phyloP scores from a whole-genome alignment of 148 eudicot genomes.

The Nepenthes mirabilis region DNA sequence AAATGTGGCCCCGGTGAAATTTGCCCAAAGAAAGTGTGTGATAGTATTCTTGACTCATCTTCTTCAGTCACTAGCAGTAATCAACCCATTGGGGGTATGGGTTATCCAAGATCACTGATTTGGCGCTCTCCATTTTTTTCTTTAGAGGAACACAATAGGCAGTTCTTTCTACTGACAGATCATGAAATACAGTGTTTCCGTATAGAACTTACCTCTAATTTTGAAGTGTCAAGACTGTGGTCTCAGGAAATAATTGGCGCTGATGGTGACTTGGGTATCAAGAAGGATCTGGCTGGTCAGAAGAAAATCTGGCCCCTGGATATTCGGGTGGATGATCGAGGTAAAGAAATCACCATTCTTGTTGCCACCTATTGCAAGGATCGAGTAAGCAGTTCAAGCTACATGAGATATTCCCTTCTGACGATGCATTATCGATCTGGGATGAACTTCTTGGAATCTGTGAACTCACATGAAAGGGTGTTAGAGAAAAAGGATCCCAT shows the following conservation, averaged over 20 bases:
- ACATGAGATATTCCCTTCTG: constrained; percentile 82
- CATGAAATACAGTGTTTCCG: constrained; percentile 72
- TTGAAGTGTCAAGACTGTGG: constrained; percentile 59
- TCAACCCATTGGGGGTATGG: constrained; percentile 31
- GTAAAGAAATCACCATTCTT: constrained; percentile 71
- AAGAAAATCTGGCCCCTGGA: constrained; percentile 91
- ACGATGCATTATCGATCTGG: constrained; percentile 88
- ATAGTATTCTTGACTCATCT: constrained; percentile 17
- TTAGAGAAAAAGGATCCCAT: constrained; percentile 81
- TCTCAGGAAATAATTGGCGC: constrained; percentile 76
- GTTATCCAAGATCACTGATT: constrained; percentile 74
- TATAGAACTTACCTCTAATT: constrained; percentile 33
- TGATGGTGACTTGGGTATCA: constrained; percentile 75
- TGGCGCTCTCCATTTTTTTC: constrained; percentile 46
- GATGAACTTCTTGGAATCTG: constrained; percentile 20
- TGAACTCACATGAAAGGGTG: constrained; percentile 31
- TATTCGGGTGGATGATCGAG: constrained; percentile 63
- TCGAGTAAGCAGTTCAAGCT: constrained; percentile 76
- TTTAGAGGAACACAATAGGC: constrained; percentile 27
- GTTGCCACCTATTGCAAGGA: constrained; percentile 87
- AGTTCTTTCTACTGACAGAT: constrained; percentile 73
- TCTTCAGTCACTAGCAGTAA: constrained; percentile 20
- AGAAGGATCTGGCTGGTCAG: constrained; percentile 93
- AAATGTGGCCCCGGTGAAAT: constrained; percentile 54
- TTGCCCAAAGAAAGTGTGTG: constrained; percentile 21